Evolutionary conservation across 2,329 filamentous ascomycete genomes (phyloP).

Genomic region (Escovopsis sp.): DNA sequence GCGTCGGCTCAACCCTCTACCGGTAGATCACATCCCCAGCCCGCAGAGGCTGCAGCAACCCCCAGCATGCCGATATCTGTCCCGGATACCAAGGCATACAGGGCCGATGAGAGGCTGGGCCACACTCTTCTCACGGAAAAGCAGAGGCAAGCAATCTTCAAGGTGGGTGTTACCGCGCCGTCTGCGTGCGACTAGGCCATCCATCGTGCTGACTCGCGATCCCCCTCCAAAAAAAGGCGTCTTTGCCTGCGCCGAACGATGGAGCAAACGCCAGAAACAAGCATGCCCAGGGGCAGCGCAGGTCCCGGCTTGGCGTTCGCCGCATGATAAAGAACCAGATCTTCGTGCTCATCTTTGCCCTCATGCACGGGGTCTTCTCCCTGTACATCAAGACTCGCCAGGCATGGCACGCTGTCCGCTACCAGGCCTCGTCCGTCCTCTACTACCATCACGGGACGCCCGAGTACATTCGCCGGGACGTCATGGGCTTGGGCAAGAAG

Average conservation of each 20-base stretch:
- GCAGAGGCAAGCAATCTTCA: slow-evolving; percentile 23
- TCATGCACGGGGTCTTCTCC: slow-evolving; percentile 72
- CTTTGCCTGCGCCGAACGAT: slow-evolving; percentile 21
- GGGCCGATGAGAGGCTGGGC: slow-evolving; percentile 22
- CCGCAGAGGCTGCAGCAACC: slow-evolving; percentile 13
- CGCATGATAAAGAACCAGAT: slow-evolving; percentile 48
- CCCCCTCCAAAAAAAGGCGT: slow-evolving; percentile 20
- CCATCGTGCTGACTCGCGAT: background rate
- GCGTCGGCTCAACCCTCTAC: too few species aligned
- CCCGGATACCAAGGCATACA: slow-evolving; percentile 24
- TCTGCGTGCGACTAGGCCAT: too few species aligned
- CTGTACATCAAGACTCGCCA: slow-evolving; percentile 74
- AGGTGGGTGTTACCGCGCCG: slow-evolving; percentile 12
- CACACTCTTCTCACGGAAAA: slow-evolving; percentile 21
- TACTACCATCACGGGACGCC: slow-evolving; percentile 95
- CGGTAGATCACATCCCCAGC: slow-evolving; percentile 6
- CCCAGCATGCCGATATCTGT: slow-evolving; percentile 20
- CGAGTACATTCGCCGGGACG: slow-evolving; percentile 79
- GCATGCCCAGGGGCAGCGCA: slow-evolving; percentile 14
- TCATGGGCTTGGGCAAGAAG: slow-evolving; percentile 56
- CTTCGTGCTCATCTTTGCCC: slow-evolving; percentile 50
- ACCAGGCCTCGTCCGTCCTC: slow-evolving; percentile 65
- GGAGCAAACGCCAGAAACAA: slow-evolving; percentile 8
- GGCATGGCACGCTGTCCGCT: slow-evolving; percentile 62
- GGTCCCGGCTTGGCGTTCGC: slow-evolving; percentile 40